Evolutionary conservation across 345 rosid genomes (phyloP).

Genomic region (Hevea brasiliensis): DNA sequence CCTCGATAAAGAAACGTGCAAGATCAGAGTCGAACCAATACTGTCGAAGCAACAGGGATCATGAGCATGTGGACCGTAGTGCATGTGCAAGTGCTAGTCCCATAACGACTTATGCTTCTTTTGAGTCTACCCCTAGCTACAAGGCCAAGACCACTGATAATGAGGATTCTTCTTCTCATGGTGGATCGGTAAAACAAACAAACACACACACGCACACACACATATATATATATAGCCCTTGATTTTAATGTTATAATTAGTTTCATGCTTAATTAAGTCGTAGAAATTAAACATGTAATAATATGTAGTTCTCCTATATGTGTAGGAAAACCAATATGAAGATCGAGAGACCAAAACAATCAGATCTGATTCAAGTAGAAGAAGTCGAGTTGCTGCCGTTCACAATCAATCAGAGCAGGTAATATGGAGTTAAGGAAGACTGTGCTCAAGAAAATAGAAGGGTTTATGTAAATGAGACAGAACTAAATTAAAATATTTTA

Average conservation of each 20-base stretch:
- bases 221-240: too few species aligned
- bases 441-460: too few species aligned
- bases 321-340: slow-evolving; percentile 45
- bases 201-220: too few species aligned
- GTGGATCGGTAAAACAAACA: slow-evolving; percentile 55
- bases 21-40: slow-evolving; percentile 23
- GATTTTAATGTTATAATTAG: too few species aligned
- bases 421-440: too few species aligned
- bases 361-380: slow-evolving; percentile 40
- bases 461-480: too few species aligned
- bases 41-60: slow-evolving; percentile 12
- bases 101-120: slow-evolving; percentile 45
- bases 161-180: slow-evolving; percentile 43
- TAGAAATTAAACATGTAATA: too few species aligned
- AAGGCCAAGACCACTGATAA: slow-evolving; percentile 42
- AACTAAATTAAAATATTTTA: too few species aligned
- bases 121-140: slow-evolving; percentile 46
- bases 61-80: slow-evolving; percentile 20
- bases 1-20: slow-evolving; percentile 28
- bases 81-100: slow-evolving; percentile 36
- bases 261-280: too few species aligned
- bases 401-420: slow-evolving; percentile 70
- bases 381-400: slow-evolving; percentile 46
- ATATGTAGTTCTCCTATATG: too few species aligned
- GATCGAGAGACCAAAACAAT: slow-evolving; percentile 39